These are phyloP conservation scores for Blakeslea trispora DNA, from an alignment of 371 early-diverging fungal species.

Conservation along the genomic window DNA sequence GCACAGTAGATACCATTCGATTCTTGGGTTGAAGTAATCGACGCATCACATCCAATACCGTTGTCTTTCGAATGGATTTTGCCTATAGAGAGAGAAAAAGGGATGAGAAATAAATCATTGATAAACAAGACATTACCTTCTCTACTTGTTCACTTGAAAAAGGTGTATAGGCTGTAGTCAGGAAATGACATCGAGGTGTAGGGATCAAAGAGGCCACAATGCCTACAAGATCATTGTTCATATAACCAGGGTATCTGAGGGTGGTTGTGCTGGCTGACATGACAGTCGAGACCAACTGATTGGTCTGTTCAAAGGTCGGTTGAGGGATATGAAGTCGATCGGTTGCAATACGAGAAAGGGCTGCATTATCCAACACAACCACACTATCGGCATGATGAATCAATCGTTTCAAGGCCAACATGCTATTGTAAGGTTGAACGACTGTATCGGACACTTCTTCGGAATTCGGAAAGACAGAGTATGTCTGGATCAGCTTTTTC, in stretches of 20 bases:
- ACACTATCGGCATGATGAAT: conserved; percentile 95
- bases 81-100: conserved; percentile 42
- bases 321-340: conserved; percentile 93
- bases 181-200: conserved; percentile 95
- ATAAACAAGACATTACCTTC: no score
- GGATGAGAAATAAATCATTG: conserved; percentile 2
- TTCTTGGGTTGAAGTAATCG: conserved; percentile 95
- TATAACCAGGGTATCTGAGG: conserved; percentile 98
- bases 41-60: conserved; percentile 98
- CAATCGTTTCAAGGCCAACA: conserved; percentile 92
- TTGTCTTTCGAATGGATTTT: conserved; percentile 92
- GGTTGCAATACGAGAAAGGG: conserved; percentile 90
- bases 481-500: conserved; percentile 97
- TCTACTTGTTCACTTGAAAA: conserved; percentile 96
- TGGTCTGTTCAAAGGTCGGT: conserved; percentile 96
- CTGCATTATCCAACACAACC: conserved; percentile 95
- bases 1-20: conserved; percentile 91
- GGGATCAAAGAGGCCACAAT: conserved; percentile 96
- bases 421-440: conserved; percentile 99
- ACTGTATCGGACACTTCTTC: conserved; percentile 98
- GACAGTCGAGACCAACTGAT: conserved; percentile 98
- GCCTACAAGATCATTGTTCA: conserved; percentile 98
- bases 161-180: conserved; percentile 98
- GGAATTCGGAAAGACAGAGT: conserved; percentile 99
- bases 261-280: conserved; percentile 98